phyloP scores from a whole-genome alignment of 2,329 filamentous ascomycete species.

The Fragosphaeria purpurea region DNA sequence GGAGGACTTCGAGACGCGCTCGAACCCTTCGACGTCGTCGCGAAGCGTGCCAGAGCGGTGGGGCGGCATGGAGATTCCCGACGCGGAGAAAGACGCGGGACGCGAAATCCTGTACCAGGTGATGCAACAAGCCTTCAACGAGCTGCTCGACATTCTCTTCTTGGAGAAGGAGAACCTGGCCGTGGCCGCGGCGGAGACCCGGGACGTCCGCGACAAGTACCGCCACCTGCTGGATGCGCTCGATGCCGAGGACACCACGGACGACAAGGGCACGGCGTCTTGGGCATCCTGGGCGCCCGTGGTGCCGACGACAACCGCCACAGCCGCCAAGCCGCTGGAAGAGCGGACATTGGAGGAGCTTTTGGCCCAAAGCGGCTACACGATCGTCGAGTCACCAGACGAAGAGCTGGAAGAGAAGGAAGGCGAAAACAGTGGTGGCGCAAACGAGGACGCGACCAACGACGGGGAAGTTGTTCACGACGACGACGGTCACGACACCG shows the following conservation, averaged over 20 bases:
- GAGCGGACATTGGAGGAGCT: constrained; percentile 30
- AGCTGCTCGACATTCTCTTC: constrained; percentile 81
- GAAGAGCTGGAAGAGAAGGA: constrained; percentile 17
- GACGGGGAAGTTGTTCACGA: too few relatives aligned
- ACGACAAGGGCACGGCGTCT: constrained; percentile 1
- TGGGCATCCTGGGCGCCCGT: too few relatives aligned
- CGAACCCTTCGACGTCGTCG: constrained; percentile 64
- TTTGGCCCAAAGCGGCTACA: constrained; percentile 35
- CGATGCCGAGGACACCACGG: constrained; percentile 19
- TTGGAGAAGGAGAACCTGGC: constrained; percentile 68
- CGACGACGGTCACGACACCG: too few relatives aligned
- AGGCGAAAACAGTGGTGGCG: too few relatives aligned
- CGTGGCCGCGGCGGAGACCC: constrained; percentile 55
- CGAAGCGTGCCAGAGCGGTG: constrained; percentile 62
- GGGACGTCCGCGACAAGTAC: constrained; percentile 48
- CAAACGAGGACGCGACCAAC: too few relatives aligned
- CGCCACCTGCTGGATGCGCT: constrained; percentile 37
- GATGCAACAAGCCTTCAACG: constrained; percentile 86
- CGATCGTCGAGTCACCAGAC: constrained; percentile 17
- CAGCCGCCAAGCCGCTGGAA: constrained; percentile 14
- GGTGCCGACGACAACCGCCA: background rate
- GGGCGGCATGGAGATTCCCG: constrained; percentile 69
- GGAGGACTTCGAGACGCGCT: constrained; percentile 57
- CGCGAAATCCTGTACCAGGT: constrained; percentile 87
- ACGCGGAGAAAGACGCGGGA: constrained; percentile 71